These are phyloP conservation scores for Umbilicus rupestris DNA, from an alignment of 164 flowering plant genomes.

Conservation along the genomic window DNA sequence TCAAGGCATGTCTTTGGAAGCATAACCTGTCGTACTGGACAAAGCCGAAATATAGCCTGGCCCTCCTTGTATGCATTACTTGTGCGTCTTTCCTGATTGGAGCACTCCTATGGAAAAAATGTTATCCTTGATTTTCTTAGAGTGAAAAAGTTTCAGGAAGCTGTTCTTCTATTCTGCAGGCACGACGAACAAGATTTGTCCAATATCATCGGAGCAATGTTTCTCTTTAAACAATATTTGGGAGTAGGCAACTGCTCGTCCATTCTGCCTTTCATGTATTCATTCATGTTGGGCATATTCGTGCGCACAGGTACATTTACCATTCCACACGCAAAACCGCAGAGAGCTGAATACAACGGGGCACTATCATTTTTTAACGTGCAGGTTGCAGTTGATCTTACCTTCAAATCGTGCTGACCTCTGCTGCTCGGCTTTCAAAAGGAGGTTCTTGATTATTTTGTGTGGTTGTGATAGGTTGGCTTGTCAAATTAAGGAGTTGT, in stretches of 20 bases:
- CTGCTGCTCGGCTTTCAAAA: no score
- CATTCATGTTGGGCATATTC: constrained; percentile 12
- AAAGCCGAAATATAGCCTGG: constrained; percentile 47
- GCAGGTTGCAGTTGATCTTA: no score
- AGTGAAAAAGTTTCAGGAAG: not conserved
- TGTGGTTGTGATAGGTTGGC: no score
- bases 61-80: constrained; percentile 20
- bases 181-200: constrained; percentile 3
- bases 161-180: not conserved
- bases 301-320: constrained; percentile 2
- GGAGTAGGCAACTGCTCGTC: constrained; percentile 11
- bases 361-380: not conserved
- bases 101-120: constrained; percentile 46
- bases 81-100: constrained; percentile 32
- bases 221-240: constrained; percentile 2
- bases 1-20: constrained; percentile 67
- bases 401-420: no score
- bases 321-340: not conserved
- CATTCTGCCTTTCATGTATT: constrained; percentile 10
- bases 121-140: constrained; percentile 7
- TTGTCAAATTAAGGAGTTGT: no score
- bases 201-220: constrained; percentile 9
- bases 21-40: constrained; percentile 62
- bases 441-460: no score
- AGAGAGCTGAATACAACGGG: not conserved